Evolutionary conservation across 768 basidiomycete genomes (phyloP).

Genomic region (Leucosporidium yakuticum): DNA sequence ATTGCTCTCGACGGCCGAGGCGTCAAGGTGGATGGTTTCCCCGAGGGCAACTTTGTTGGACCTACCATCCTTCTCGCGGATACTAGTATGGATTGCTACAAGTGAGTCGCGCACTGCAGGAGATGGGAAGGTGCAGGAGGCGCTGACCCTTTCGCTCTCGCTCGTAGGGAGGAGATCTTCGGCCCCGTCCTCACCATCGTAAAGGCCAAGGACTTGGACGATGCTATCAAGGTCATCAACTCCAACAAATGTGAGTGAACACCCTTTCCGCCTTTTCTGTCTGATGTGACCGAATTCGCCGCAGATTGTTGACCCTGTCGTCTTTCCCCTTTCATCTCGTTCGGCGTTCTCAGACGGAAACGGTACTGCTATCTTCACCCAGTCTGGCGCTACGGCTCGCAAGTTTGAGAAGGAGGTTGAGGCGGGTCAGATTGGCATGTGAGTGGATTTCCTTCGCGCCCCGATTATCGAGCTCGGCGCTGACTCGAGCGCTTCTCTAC

Average conservation of each 20-base stretch:
- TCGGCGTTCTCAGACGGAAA: slow-evolving; percentile 52
- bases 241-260: slow-evolving; percentile 62
- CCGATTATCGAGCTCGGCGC: slow-evolving; percentile 1
- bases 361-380: slow-evolving; percentile 91
- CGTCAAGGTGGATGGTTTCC: slow-evolving; percentile 58
- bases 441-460: slow-evolving; percentile 42
- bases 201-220: slow-evolving; percentile 74
- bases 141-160: not conserved
- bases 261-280: not conserved
- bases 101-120: slow-evolving; percentile 51
- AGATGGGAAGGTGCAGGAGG: not conserved
- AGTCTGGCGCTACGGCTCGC: slow-evolving; percentile 88
- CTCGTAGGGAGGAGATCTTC: slow-evolving; percentile 82
- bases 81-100: slow-evolving; percentile 79
- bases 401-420: slow-evolving; percentile 85
- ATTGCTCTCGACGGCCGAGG: slow-evolving; percentile 81
- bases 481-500: not conserved
- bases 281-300: not conserved
- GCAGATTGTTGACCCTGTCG: not conserved
- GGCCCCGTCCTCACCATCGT: slow-evolving; percentile 80
- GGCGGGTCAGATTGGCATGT: slow-evolving; percentile 66
- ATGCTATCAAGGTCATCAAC: slow-evolving; percentile 85
- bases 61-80: slow-evolving; percentile 80
- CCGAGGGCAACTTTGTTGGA: slow-evolving; percentile 87
- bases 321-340: not conserved